Conservation (phyloP, 2,329 filamentous ascomycete species). For the Emydomyces testavorans region DNA sequence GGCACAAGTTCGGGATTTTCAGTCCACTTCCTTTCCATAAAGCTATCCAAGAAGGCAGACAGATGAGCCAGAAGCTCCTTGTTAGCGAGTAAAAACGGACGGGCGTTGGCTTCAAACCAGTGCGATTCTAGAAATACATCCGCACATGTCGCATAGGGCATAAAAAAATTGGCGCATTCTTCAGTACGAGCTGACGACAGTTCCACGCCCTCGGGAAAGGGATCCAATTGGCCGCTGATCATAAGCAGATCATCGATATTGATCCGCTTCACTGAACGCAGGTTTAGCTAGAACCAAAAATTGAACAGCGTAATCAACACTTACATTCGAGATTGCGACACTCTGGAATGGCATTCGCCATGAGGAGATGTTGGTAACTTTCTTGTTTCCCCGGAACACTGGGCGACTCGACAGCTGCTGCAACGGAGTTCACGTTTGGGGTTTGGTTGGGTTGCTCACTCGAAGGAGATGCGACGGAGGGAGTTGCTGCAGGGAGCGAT, state of each 20-base stretch:
- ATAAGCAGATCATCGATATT: slow-evolving; percentile 62
- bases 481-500: slow-evolving; percentile 3
- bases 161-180: slow-evolving; percentile 61
- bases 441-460: neutral
- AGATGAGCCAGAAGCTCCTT: slow-evolving; percentile 54
- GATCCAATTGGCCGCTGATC: slow-evolving; percentile 49
- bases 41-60: slow-evolving; percentile 48
- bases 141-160: slow-evolving; percentile 62
- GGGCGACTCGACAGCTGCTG: slow-evolving; percentile 1
- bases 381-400: slow-evolving; percentile 4
- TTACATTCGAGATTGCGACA: slow-evolving; percentile 14
- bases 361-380: slow-evolving; percentile 9
- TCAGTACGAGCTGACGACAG: slow-evolving; percentile 42
- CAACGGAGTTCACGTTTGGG: neutral
- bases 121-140: slow-evolving; percentile 68
- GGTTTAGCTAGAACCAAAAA: neutral
- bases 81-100: slow-evolving; percentile 44
- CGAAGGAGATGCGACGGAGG: slow-evolving; percentile 1
- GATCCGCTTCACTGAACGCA: slow-evolving; percentile 48
- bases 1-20: slow-evolving; percentile 29
- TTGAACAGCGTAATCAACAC: neutral
- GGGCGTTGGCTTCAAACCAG: slow-evolving; percentile 59
- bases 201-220: slow-evolving; percentile 42
- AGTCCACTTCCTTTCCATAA: slow-evolving; percentile 30
- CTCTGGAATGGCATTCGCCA: slow-evolving; percentile 12